Conservation (phyloP, 768 basidiomycete genomes). For the Rhodosporidiobolus odoratus region DNA sequence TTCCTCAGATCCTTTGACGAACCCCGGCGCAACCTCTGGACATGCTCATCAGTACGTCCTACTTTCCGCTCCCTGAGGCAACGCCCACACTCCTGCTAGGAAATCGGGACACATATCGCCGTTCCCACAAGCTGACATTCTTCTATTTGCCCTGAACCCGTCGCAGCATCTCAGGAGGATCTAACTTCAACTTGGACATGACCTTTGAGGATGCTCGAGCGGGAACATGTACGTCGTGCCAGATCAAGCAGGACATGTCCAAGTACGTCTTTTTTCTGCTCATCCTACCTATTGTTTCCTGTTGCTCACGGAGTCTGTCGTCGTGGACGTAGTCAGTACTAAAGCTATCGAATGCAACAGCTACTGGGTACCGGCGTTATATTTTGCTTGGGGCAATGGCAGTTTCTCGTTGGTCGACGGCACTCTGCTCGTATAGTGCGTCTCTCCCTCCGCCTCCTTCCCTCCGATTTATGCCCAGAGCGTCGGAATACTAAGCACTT, state of each 20-base stretch:
- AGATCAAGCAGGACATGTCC: slow-evolving; percentile 20
- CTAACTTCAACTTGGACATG: slow-evolving; percentile 28
- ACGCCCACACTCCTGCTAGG: too few relatives aligned
- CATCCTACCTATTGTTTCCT: too few relatives aligned
- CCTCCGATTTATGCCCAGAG: too few relatives aligned
- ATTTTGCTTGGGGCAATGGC: background rate
- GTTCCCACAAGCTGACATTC: background rate
- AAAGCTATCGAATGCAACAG: background rate
- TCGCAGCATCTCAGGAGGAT: slow-evolving; percentile 5
- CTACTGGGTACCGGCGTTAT: slow-evolving; percentile 17
- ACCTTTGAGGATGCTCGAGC: background rate
- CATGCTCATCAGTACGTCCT: background rate
- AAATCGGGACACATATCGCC: too few relatives aligned
- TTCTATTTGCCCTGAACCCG: background rate
- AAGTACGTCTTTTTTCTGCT: background rate
- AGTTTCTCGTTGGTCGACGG: background rate
- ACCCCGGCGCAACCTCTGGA: background rate
- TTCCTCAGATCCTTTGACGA: background rate
- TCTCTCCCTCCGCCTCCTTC: background rate
- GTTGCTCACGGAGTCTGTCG: background rate
- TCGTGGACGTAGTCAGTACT: background rate
- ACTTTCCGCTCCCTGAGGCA: too few relatives aligned
- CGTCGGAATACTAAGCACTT: background rate
- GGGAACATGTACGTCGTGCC: slow-evolving; percentile 7
- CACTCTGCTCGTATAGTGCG: background rate